A percentile compares a stretch with the other conserved stretches of the same genome.
These are phyloP conservation scores for Lachnellula arida DNA, from an alignment of 2,329 filamentous ascomycete genomes.

Conservation along the genomic window DNA sequence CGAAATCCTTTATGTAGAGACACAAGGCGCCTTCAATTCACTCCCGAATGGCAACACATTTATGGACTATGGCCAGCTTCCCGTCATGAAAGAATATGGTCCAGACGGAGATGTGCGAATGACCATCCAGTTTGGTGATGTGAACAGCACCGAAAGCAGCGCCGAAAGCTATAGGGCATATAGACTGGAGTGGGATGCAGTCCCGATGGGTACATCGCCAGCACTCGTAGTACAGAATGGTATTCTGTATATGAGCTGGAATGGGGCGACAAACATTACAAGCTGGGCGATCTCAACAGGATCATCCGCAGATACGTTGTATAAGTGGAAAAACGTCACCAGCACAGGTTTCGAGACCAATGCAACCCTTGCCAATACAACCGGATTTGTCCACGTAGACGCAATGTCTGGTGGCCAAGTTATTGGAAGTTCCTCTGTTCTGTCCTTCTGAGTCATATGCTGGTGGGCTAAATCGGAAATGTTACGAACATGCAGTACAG, in stretches of 20 bases:
- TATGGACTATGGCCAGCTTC: conserved; percentile 8
- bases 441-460: no score
- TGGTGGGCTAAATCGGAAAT: no score
- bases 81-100: conserved; percentile 11
- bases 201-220: neutral
- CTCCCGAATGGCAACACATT: conserved; percentile 7
- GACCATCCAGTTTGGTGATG: conserved; percentile 7
- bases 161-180: conserved; percentile 8
- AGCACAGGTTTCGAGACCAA: conserved; percentile 16
- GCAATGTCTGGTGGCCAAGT: no score
- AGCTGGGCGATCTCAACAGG: conserved; percentile 15
- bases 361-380: neutral
- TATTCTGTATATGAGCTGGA: conserved; percentile 31
- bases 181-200: conserved; percentile 4
- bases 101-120: conserved; percentile 1
- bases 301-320: neutral
- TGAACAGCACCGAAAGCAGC: neutral
- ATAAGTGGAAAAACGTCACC: conserved; percentile 8
- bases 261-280: conserved; percentile 32
- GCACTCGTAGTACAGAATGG: conserved; percentile 19
- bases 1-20: conserved; percentile 2
- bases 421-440: no score
- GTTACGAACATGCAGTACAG: no score
- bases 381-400: neutral
- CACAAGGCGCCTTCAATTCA: conserved; percentile 3